phyloP scores from a whole-genome alignment of 345 rosid species.

The Pistacia vera region DNA sequence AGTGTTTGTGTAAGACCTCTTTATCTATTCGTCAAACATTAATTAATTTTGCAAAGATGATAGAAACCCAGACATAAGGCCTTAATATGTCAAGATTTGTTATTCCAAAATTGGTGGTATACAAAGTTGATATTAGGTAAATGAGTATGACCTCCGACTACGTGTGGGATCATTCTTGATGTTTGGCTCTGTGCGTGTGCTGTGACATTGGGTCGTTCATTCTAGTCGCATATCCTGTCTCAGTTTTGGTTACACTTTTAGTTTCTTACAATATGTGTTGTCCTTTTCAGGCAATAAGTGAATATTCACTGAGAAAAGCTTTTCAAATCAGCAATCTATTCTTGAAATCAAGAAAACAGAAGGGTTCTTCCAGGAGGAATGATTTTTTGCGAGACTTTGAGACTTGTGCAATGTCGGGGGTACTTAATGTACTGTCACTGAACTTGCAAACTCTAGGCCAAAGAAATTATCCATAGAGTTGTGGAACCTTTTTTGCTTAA shows the following conservation, averaged over 20 bases:
- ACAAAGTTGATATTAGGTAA: neutral
- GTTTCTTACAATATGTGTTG: conserved; percentile 29
- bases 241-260: conserved; percentile 12
- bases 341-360: conserved; percentile 42
- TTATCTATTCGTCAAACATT: neutral
- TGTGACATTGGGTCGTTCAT: neutral
- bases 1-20: neutral
- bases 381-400: conserved; percentile 57
- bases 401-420: conserved; percentile 80
- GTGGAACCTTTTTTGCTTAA: conserved; percentile 1
- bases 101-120: neutral
- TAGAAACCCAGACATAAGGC: neutral
- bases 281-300: conserved; percentile 45
- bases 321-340: conserved; percentile 28
- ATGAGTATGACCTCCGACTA: neutral
- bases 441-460: conserved; percentile 15
- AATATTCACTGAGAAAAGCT: conserved; percentile 26
- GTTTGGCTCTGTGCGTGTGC: neutral
- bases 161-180: neutral
- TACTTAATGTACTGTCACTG: conserved; percentile 70
- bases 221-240: neutral
- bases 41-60: neutral
- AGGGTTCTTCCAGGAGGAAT: conserved; percentile 50
- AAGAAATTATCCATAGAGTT: neutral
- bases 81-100: neutral